phyloP scores from a whole-genome alignment of 108 stramenopile species.

The Nitzschia sp. region DNA sequence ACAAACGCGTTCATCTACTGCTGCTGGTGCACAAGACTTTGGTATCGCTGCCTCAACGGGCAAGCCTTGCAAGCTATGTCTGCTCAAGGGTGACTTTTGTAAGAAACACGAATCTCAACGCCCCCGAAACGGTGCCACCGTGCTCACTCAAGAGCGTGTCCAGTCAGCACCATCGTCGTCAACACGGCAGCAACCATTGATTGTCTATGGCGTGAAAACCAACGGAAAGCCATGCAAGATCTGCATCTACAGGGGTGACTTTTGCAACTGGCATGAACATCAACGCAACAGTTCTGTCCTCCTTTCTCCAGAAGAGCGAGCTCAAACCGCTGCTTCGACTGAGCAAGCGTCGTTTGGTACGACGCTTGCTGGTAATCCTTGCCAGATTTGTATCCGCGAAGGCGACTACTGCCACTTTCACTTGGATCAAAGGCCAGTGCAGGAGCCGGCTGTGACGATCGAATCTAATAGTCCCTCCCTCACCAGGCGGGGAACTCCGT shows the following conservation, averaged over 20 bases:
- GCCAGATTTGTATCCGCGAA: not conserved
- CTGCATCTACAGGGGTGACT: not conserved
- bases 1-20: too few relatives aligned
- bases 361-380: not conserved
- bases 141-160: not conserved
- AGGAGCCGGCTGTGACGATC: not conserved
- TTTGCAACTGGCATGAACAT: not conserved
- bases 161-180: not conserved
- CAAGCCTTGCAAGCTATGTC: not conserved
- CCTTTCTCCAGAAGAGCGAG: too few relatives aligned
- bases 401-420: not conserved
- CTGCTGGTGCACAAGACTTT: too few relatives aligned
- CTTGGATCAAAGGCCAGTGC: not conserved
- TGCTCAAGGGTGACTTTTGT: not conserved
- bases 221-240: not conserved
- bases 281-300: too few relatives aligned
- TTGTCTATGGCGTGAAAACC: not conserved
- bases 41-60: not conserved
- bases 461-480: not conserved
- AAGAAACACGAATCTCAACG: not conserved
- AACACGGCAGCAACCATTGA: too few relatives aligned
- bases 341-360: too few relatives aligned
- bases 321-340: too few relatives aligned
- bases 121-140: not conserved
- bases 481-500: not conserved